phyloP scores from a whole-genome alignment of 768 basidiomycete species.

The Gloeopeniophorella convolvens region DNA sequence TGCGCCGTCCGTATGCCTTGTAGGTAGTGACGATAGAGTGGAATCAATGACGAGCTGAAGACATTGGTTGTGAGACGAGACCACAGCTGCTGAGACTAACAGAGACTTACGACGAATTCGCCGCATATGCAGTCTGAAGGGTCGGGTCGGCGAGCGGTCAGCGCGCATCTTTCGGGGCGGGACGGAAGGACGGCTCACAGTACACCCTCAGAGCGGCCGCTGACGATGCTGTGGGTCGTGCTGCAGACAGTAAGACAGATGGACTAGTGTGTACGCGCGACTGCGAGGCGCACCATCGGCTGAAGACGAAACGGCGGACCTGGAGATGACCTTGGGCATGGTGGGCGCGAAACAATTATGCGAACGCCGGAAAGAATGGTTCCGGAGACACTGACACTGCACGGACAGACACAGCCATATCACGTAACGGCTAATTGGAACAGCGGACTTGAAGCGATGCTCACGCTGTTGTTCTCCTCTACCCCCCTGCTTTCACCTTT shows the following conservation, averaged over 20 bases:
- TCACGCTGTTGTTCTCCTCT: conserved; percentile 20
- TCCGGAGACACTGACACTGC: too few species aligned
- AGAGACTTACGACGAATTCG: conserved; percentile 64
- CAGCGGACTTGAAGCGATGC: conserved; percentile 11
- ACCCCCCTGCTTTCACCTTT: conserved; percentile 22
- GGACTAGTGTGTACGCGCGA: not conserved
- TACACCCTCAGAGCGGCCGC: conserved; percentile 74
- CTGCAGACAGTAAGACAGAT: conserved; percentile 32
- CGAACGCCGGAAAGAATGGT: not conserved
- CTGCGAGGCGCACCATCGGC: conserved; percentile 55
- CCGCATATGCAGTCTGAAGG: conserved; percentile 76
- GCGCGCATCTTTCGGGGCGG: too few species aligned
- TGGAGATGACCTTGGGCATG: conserved; percentile 92
- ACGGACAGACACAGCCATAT: too few species aligned
- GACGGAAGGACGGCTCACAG: conserved; percentile 42
- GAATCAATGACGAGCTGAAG: conserved; percentile 76
- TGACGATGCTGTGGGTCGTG: conserved; percentile 73
- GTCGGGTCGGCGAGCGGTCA: conserved; percentile 9
- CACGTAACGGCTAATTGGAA: conserved; percentile 16
- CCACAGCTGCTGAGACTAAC: not conserved
- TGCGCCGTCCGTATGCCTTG: conserved; percentile 71
- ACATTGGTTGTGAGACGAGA: not conserved
- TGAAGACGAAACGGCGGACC: conserved; percentile 84
- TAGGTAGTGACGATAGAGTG: conserved; percentile 58
- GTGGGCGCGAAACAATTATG: not conserved